A percentile compares a stretch with the other conserved stretches of the same genome.
Conservation (phyloP, 75 land plant genomes). For the Chamaecyparis obtusa region DNA sequence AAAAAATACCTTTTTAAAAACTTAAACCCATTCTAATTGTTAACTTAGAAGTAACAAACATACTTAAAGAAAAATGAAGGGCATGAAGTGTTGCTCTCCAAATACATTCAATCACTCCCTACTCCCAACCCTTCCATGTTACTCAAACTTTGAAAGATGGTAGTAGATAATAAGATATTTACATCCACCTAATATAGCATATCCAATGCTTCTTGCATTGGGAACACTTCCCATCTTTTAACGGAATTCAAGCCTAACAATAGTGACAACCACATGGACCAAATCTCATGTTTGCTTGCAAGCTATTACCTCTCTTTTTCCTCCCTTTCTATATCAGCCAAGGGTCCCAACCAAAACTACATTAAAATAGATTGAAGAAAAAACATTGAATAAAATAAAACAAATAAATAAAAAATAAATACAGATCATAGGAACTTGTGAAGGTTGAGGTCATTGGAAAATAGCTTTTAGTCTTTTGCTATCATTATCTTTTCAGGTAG, state of each 20-base stretch:
- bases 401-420: background rate
- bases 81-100: too few relatives aligned
- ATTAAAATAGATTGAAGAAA: background rate
- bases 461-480: background rate
- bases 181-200: background rate
- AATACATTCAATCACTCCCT: too few relatives aligned
- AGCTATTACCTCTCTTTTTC: background rate
- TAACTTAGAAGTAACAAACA: too few relatives aligned
- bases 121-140: background rate
- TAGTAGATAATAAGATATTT: background rate
- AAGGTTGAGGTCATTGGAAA: background rate
- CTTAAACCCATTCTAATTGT: too few relatives aligned
- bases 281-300: background rate
- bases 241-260: background rate
- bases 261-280: constrained; percentile 3
- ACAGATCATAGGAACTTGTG: background rate
- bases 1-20: too few relatives aligned
- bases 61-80: too few relatives aligned
- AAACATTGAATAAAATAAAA: background rate
- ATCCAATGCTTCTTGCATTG: background rate
- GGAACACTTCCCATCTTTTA: constrained; percentile 10
- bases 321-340: background rate
- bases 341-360: background rate
- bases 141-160: background rate
- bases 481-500: background rate